Conservation (phyloP, 306 rosid species). For the Erythrophleum fordii region DNA sequence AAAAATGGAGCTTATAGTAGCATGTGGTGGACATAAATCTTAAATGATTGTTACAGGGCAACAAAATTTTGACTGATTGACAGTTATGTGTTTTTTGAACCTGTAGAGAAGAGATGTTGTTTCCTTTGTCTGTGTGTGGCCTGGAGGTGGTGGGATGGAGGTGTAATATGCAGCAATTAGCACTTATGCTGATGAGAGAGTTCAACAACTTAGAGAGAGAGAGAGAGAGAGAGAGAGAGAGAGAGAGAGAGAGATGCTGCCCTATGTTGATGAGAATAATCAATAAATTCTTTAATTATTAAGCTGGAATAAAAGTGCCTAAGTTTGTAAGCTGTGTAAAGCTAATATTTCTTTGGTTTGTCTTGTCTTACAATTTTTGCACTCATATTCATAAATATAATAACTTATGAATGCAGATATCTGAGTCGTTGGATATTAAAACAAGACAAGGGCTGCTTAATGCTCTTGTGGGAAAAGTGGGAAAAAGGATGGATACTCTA, state of each 20-base stretch:
- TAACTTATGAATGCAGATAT: constrained; percentile 59
- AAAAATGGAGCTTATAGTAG: neutral
- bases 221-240: neutral
- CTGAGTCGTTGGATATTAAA: constrained; percentile 88
- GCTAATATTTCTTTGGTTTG: constrained; percentile 9
- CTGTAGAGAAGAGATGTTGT: neutral
- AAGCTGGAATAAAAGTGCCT: constrained; percentile 28
- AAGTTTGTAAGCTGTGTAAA: constrained; percentile 27
- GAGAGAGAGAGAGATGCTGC: neutral
- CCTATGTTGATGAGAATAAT: neutral
- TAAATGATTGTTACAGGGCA: neutral
- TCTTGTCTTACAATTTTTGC: constrained; percentile 26
- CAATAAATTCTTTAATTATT: constrained; percentile 1
- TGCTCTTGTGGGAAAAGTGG: constrained; percentile 91
- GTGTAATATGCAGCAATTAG: neutral
- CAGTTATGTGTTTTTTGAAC: neutral
- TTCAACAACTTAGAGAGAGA: neutral
- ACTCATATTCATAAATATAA: constrained; percentile 18
- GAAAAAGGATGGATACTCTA: constrained; percentile 94
- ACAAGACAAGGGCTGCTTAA: constrained; percentile 93
- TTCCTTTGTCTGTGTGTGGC: neutral
- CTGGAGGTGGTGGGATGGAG: no score
- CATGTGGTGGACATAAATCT: neutral
- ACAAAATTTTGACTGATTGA: constrained; percentile 1
- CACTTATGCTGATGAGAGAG: neutral